These are phyloP conservation scores for Sphagnum magellanicum DNA, from an alignment of 228 moss, liverwort and hornwort species.

Conservation along the genomic window DNA sequence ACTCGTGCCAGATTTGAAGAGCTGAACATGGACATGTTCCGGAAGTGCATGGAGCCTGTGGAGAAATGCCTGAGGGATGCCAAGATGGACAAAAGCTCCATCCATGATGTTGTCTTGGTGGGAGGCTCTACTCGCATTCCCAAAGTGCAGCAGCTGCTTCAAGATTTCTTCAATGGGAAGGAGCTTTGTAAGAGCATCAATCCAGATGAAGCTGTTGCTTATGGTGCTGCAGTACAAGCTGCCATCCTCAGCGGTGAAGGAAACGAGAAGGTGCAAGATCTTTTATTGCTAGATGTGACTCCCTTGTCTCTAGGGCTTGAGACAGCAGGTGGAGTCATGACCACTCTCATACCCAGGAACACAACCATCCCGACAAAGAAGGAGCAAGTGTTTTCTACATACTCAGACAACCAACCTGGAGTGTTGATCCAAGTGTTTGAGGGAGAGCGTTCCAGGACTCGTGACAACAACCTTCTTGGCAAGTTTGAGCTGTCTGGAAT, in stretches of 20 bases:
- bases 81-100: conserved; percentile 36
- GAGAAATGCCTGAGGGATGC: conserved; percentile 44
- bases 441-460: conserved; percentile 38
- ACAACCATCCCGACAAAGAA: conserved; percentile 42
- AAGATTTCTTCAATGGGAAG: conserved; percentile 47
- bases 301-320: conserved; percentile 29
- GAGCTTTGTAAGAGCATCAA: conserved; percentile 49
- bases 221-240: conserved; percentile 37
- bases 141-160: conserved; percentile 32
- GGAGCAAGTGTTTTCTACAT: conserved; percentile 28
- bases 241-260: conserved; percentile 27
- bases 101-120: conserved; percentile 41
- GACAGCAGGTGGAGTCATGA: conserved; percentile 28
- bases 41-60: conserved; percentile 51
- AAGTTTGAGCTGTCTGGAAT: conserved; percentile 46
- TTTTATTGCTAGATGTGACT: conserved; percentile 20
- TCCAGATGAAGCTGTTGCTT: conserved; percentile 45
- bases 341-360: conserved; percentile 35
- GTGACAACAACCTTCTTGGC: conserved; percentile 18
- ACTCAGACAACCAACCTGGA: conserved; percentile 40
- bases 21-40: conserved; percentile 39
- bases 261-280: conserved; percentile 42
- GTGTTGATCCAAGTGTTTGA: conserved; percentile 53
- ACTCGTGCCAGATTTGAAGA: conserved; percentile 53
- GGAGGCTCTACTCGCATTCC: conserved; percentile 45